Evolutionary conservation across 1,284 basidiomycete genomes (phyloP).

Genomic region (Sporisorium iseilematis-ciliati): DNA sequence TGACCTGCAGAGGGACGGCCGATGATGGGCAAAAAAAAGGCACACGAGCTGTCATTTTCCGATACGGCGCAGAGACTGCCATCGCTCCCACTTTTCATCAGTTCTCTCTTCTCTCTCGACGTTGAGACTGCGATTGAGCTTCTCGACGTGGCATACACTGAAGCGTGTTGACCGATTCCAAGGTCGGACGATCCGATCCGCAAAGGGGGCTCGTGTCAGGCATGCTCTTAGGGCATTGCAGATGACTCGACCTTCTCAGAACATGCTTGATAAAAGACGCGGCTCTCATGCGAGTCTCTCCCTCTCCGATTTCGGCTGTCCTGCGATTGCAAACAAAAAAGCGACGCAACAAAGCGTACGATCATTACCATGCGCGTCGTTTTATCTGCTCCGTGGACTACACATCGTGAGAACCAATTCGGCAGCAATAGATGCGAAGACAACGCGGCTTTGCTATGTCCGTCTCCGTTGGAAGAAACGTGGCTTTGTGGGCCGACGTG

Average conservation of each 20-base stretch:
- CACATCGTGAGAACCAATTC: neutral
- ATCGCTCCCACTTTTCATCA: neutral
- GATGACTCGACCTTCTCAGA: conserved; percentile 29
- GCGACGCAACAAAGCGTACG: neutral
- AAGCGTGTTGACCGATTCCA: no score
- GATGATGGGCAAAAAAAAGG: neutral
- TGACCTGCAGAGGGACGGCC: conserved; percentile 1
- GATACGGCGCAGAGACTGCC: neutral
- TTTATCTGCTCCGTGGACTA: conserved; percentile 2
- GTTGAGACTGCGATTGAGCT: neutral
- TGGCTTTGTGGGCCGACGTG: conserved; percentile 5
- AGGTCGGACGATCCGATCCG: no score
- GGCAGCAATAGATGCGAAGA: neutral
- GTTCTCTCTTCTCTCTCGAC: neutral
- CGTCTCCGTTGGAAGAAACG: conserved; percentile 15
- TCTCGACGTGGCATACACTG: neutral
- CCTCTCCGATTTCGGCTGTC: neutral
- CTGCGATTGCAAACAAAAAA: neutral
- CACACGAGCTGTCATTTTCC: neutral
- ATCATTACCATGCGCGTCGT: neutral
- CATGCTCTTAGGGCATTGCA: neutral
- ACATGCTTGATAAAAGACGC: conserved; percentile 1
- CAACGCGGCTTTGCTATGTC: neutral
- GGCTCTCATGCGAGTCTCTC: neutral
- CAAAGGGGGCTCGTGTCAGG: neutral